Conservation (phyloP, 768 basidiomycete species). For the Bullera alba region DNA sequence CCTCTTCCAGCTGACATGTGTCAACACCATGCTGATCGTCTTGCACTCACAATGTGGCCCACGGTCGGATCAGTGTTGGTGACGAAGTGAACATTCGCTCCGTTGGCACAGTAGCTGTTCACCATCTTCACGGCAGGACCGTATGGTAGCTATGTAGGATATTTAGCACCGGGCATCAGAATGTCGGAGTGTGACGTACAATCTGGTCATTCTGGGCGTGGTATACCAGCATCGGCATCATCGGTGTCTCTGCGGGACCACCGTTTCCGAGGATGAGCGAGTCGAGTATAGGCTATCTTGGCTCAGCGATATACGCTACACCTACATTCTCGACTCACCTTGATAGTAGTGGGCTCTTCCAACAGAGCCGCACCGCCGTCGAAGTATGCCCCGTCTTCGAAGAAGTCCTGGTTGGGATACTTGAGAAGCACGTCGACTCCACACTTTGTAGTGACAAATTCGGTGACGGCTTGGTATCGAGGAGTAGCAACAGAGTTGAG, state of each 20-base stretch:
- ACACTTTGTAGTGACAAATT: not conserved
- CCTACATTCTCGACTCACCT: not conserved
- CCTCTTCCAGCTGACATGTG: not conserved
- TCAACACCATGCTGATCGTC: not conserved
- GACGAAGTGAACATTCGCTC: not conserved
- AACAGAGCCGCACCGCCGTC: not conserved
- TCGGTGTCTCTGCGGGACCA: not conserved
- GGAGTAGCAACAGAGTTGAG: not conserved
- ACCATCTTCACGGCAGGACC: not conserved
- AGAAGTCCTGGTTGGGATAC: not conserved
- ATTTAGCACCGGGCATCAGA: not conserved
- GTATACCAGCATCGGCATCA: not conserved
- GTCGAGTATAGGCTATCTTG: not conserved
- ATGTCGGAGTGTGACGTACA: not conserved
- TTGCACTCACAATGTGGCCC: not conserved
- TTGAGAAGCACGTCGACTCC: not conserved
- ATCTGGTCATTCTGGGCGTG: not conserved
- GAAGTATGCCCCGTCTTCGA: not conserved
- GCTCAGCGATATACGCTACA: not conserved
- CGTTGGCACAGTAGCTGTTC: not conserved
- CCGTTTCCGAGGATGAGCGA: not conserved
- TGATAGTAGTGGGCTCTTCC: not conserved
- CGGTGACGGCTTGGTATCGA: not conserved
- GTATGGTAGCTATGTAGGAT: not conserved
- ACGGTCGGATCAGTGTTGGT: not conserved